These are phyloP conservation scores for Venustampulla echinocandica DNA, from an alignment of 495 filamentous ascomycete species.

Conservation along the genomic window DNA sequence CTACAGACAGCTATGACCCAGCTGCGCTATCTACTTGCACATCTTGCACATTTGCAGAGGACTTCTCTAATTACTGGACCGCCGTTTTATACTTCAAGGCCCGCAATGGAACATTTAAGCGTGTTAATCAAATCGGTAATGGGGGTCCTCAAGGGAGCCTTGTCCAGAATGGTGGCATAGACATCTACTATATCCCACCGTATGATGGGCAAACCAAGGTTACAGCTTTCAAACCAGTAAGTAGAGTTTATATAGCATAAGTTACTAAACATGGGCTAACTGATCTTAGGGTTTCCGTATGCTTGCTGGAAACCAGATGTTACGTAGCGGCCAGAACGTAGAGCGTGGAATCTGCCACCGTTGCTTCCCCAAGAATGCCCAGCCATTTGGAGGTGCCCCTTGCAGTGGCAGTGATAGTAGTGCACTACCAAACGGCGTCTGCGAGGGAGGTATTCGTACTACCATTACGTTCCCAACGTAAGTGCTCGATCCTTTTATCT, in stretches of 20 bases:
- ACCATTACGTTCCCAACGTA: constrained; percentile 83
- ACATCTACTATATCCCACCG: constrained; percentile 1
- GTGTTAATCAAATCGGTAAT: constrained; percentile 46
- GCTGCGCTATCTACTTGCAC: constrained; percentile 49
- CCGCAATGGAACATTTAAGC: constrained; percentile 54
- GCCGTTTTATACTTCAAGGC: constrained; percentile 52
- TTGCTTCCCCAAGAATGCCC: constrained; percentile 34
- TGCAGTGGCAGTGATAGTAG: constrained; percentile 35
- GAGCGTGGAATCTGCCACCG: constrained; percentile 36
- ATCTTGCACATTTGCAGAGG: constrained; percentile 47
- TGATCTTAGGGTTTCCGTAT: constrained; percentile 55
- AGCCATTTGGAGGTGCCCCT: neutral
- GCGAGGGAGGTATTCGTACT: constrained; percentile 52
- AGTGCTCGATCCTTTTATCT: no score
- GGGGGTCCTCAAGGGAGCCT: constrained; percentile 45
- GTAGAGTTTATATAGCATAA: neutral
- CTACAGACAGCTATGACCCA: constrained; percentile 30
- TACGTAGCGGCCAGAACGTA: constrained; percentile 31
- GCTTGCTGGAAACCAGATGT: constrained; percentile 52
- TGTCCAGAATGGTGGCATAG: constrained; percentile 37
- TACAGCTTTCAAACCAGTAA: constrained; percentile 42
- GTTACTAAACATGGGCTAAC: neutral
- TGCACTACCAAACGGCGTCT: constrained; percentile 43
- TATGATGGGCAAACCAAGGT: neutral
- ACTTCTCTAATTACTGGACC: constrained; percentile 65